Conservation (phyloP, 2,329 filamentous ascomycete species). For the Curvularia sp. region DNA sequence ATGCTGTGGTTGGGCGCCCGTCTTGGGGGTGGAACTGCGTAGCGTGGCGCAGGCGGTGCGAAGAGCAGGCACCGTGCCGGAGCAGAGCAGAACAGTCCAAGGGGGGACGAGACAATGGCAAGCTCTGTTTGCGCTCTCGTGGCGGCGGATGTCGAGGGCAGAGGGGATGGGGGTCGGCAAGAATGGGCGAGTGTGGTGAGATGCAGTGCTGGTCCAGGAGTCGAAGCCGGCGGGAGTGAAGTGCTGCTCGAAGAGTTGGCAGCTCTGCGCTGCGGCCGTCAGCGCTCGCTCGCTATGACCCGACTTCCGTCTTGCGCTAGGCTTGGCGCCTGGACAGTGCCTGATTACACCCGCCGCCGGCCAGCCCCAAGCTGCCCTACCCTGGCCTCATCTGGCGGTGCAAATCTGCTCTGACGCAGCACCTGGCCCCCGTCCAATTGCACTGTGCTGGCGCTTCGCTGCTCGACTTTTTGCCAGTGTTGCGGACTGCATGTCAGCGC, state of each 20-base stretch:
- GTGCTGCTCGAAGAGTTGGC: constrained; percentile 13
- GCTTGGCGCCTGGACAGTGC: constrained; percentile 24
- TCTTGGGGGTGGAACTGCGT: constrained; percentile 18
- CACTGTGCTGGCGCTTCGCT: not conserved
- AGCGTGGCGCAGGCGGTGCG: constrained; percentile 15
- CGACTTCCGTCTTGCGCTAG: constrained; percentile 24
- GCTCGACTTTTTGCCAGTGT: not conserved
- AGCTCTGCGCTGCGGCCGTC: constrained; percentile 15
- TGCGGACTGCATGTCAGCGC: not conserved
- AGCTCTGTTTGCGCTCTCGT: constrained; percentile 2
- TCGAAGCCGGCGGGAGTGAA: constrained; percentile 10
- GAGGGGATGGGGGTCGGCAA: constrained; percentile 18
- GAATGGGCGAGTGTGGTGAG: constrained; percentile 22
- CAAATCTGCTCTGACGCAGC: constrained; percentile 4
- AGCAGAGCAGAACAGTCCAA: constrained; percentile 9
- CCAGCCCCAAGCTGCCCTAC: constrained; percentile 4
- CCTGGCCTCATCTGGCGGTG: not conserved
- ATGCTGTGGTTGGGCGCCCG: constrained; percentile 18
- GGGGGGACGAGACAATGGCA: constrained; percentile 7
- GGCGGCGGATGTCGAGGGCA: constrained; percentile 6
- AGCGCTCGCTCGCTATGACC: constrained; percentile 17
- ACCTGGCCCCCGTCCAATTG: not conserved
- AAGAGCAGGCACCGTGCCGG: constrained; percentile 5
- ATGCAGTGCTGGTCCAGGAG: constrained; percentile 16
- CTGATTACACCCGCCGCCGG: constrained; percentile 14